Evolutionary conservation across 2,329 filamentous ascomycete species (phyloP).

Genomic region (Fusarium sp.): DNA sequence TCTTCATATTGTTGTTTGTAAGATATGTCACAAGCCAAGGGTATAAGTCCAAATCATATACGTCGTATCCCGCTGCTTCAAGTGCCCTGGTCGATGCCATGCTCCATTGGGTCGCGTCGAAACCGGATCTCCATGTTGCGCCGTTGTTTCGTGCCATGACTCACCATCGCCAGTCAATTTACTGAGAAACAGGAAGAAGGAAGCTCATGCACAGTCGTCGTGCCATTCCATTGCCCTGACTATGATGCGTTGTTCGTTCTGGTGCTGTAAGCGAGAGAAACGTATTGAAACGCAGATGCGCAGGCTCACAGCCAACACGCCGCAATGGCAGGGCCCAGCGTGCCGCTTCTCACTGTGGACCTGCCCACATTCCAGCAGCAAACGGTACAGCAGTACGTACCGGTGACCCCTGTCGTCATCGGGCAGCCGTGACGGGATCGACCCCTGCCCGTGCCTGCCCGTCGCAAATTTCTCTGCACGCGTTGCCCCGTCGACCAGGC

Average conservation of each 20-base stretch:
- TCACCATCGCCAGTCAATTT: constrained; percentile 11
- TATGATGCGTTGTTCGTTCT: constrained; percentile 43
- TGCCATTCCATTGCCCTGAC: constrained; percentile 44
- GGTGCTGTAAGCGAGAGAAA: neutral
- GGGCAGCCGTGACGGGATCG: neutral
- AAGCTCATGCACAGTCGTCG: constrained; percentile 10
- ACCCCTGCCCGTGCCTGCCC: neutral
- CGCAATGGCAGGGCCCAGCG: constrained; percentile 18
- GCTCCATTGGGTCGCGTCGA: constrained; percentile 17
- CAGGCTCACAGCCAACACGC: constrained; percentile 19
- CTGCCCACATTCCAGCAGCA: neutral
- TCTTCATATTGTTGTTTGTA: constrained; percentile 8
- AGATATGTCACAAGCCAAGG: constrained; percentile 8
- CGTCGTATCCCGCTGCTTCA: constrained; percentile 12
- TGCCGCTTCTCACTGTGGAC: constrained; percentile 40
- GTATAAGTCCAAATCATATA: neutral
- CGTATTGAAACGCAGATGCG: neutral
- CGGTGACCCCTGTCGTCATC: too few species aligned
- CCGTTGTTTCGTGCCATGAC: constrained; percentile 10
- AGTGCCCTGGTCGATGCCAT: neutral
- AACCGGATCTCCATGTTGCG: neutral
- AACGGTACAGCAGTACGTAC: too few species aligned
- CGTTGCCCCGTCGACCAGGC: constrained; percentile 48
- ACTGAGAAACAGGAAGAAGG: neutral
- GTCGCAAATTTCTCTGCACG: constrained; percentile 31